These are phyloP conservation scores for Apiospora aurea DNA, from an alignment of 2,329 filamentous ascomycete genomes.

Conservation along the genomic window DNA sequence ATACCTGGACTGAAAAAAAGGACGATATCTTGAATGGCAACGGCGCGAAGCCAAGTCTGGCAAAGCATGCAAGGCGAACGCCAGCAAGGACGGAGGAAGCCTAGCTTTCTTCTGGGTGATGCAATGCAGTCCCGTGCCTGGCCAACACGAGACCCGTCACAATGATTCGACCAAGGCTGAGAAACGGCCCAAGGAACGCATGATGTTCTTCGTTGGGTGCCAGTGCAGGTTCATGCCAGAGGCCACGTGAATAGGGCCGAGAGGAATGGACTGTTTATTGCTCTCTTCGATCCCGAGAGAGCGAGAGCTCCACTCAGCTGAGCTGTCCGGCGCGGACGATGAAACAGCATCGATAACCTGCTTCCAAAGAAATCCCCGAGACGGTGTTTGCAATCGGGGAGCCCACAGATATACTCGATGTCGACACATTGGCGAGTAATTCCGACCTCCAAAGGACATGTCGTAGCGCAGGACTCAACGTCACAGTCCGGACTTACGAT, in stretches of 20 bases:
- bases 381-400: too few relatives aligned
- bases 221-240: slow-evolving; percentile 1
- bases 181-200: background rate
- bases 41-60: background rate
- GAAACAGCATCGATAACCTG: background rate
- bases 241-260: slow-evolving; percentile 4
- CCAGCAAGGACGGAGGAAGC: background rate
- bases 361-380: background rate
- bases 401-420: background rate
- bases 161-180: background rate
- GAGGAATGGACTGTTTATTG: background rate
- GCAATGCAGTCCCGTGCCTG: background rate
- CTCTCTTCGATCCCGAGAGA: background rate
- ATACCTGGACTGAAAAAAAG: background rate
- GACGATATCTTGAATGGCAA: background rate
- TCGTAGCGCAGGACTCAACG: background rate
- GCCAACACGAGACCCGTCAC: background rate
- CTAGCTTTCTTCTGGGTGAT: background rate
- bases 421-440: background rate
- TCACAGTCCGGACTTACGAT: background rate
- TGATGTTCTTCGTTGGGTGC: slow-evolving; percentile 6
- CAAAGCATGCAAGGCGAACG: slow-evolving; percentile 6
- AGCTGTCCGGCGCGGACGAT: background rate
- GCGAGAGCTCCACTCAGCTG: background rate
- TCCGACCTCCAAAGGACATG: background rate